Evolutionary conservation across 2,329 filamentous ascomycete species (phyloP).

Genomic region (Hypoxylon sp.): DNA sequence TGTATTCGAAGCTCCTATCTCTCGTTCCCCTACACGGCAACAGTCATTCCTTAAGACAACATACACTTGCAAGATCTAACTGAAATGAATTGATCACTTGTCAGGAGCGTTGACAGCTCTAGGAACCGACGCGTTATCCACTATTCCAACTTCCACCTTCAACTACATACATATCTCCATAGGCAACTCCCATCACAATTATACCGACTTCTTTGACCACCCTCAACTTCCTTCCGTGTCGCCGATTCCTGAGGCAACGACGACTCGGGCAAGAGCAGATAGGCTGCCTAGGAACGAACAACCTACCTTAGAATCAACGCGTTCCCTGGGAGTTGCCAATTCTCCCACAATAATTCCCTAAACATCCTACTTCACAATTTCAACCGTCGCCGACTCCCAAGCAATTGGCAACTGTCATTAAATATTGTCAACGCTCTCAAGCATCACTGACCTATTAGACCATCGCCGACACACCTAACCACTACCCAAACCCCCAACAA

Average conservation of each 20-base stretch:
- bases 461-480: neutral
- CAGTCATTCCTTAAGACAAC: neutral
- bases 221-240: neutral
- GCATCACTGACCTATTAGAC: neutral
- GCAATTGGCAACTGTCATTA: neutral
- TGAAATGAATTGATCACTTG: conserved; percentile 27
- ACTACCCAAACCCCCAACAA: neutral
- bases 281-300: neutral
- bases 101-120: conserved; percentile 3
- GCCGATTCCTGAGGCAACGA: neutral
- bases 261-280: neutral
- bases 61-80: neutral
- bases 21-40: conserved; percentile 2
- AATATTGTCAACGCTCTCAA: neutral
- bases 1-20: neutral
- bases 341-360: neutral
- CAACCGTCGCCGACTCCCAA: too few species aligned
- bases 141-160: neutral
- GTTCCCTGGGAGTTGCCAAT: neutral
- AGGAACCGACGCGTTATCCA: neutral
- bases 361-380: neutral
- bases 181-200: neutral
- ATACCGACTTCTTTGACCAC: neutral
- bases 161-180: neutral
- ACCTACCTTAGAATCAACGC: neutral